Evolutionary conservation across 2,329 filamentous ascomycete genomes (phyloP).

Genomic region (Onygenales sp.): DNA sequence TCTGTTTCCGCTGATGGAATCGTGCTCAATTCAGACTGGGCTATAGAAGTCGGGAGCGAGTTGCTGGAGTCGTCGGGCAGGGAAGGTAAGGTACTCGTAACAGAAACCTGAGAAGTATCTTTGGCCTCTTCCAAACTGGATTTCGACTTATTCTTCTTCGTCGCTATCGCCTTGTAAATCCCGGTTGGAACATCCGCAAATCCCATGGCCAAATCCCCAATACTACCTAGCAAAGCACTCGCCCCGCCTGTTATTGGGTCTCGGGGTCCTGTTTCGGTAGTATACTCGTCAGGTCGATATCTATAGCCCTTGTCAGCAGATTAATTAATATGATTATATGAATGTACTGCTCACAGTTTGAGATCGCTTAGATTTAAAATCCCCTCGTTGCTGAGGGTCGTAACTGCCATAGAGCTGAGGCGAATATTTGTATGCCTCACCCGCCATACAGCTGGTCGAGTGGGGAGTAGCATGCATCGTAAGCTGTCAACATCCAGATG

Average conservation of each 20-base stretch:
- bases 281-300: slow-evolving; percentile 56
- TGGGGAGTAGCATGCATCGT: slow-evolving; percentile 60
- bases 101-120: slow-evolving; percentile 5
- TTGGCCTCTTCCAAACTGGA: neutral
- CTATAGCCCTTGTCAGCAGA: slow-evolving; percentile 20
- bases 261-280: slow-evolving; percentile 66
- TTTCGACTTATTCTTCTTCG: slow-evolving; percentile 14
- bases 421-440: slow-evolving; percentile 57
- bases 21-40: slow-evolving; percentile 4
- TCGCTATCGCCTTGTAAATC: slow-evolving; percentile 36
- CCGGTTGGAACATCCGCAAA: slow-evolving; percentile 62
- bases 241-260: slow-evolving; percentile 73
- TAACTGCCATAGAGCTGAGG: slow-evolving; percentile 64
- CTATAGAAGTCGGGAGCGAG: neutral
- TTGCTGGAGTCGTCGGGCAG: neutral
- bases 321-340: neutral
- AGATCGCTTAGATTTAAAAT: slow-evolving; percentile 60
- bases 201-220: slow-evolving; percentile 71
- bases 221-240: slow-evolving; percentile 70
- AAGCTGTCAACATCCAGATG: slow-evolving; percentile 58
- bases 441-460: slow-evolving; percentile 64
- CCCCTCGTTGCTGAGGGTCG: slow-evolving; percentile 55
- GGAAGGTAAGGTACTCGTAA: neutral
- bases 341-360: slow-evolving; percentile 51
- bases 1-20: neutral